A percentile compares a stretch with the other conserved stretches of the same genome.
These are phyloP conservation scores for Cydonia oblonga DNA, from an alignment of 331 rosid species.

Conservation along the genomic window DNA sequence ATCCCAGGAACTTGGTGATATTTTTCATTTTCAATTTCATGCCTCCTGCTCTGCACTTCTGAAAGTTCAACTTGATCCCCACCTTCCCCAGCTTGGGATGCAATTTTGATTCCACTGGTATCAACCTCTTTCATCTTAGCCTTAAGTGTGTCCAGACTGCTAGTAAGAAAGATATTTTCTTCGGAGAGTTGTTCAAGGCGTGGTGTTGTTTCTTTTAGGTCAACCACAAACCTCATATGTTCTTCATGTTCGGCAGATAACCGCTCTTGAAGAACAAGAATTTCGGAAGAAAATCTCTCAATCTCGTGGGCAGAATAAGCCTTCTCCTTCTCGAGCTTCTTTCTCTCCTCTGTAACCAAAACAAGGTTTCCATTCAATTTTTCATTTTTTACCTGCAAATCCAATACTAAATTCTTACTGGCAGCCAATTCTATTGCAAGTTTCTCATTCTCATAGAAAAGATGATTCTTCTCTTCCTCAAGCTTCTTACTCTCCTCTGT, in stretches of 20 bases:
- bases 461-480: neutral
- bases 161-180: constrained; percentile 46
- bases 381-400: constrained; percentile 51
- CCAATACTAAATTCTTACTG: constrained; percentile 43
- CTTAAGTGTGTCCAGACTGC: constrained; percentile 45
- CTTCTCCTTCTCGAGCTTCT: constrained; percentile 41
- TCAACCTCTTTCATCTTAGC: constrained; percentile 37
- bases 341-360: neutral
- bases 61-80: constrained; percentile 22
- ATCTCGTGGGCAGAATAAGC: constrained; percentile 36
- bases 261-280: constrained; percentile 40
- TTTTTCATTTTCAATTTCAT: constrained; percentile 27
- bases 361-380: constrained; percentile 34
- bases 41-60: constrained; percentile 19
- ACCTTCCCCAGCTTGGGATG: constrained; percentile 28
- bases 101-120: constrained; percentile 14
- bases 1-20: constrained; percentile 16
- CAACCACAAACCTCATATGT: constrained; percentile 35
- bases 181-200: constrained; percentile 50
- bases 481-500: constrained; percentile 31
- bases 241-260: constrained; percentile 43
- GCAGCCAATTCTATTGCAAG: constrained; percentile 40
- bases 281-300: constrained; percentile 39
- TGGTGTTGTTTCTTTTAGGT: constrained; percentile 33
- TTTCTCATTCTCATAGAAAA: neutral